Conservation (phyloP, 2,329 filamentous ascomycete genomes). For the Trichoderma atrobrunneum region DNA sequence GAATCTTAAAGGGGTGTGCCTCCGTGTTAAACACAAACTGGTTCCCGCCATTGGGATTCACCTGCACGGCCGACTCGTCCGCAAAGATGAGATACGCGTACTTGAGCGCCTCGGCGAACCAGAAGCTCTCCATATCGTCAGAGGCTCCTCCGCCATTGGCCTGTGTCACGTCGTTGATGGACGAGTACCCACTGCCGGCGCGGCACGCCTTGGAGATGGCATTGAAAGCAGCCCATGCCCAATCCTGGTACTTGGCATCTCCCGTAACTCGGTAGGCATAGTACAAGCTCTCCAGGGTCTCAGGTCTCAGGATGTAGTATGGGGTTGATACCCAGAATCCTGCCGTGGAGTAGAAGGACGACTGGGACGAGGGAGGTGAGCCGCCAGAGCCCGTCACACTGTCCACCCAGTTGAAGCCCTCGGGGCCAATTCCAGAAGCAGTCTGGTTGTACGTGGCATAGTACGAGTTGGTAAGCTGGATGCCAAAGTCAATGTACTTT, state of each 20-base stretch:
- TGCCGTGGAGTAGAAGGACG: conserved; percentile 59
- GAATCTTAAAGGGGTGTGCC: conserved; percentile 42
- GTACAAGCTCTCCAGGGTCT: conserved; percentile 82
- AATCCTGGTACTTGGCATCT: conserved; percentile 73
- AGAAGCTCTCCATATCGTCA: conserved; percentile 82
- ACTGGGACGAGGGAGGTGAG: conserved; percentile 43
- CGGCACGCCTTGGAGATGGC: conserved; percentile 63
- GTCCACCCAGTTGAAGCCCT: conserved; percentile 63
- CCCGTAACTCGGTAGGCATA: conserved; percentile 82
- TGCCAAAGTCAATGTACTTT: conserved; percentile 70
- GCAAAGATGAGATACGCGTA: conserved; percentile 73
- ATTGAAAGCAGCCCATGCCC: conserved; percentile 76
- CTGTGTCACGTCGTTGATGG: conserved; percentile 64
- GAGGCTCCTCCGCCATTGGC: conserved; percentile 56
- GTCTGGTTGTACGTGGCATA: conserved; percentile 69
- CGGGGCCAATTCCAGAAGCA: conserved; percentile 72
- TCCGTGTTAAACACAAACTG: conserved; percentile 52
- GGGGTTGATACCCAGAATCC: conserved; percentile 69
- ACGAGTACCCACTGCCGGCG: conserved; percentile 64
- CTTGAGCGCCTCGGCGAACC: conserved; percentile 85
- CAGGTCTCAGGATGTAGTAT: conserved; percentile 69
- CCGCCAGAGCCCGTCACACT: conserved; percentile 40
- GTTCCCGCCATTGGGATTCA: conserved; percentile 45
- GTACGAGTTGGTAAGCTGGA: conserved; percentile 69
- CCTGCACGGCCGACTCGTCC: conserved; percentile 54